Evolutionary conservation across 2,329 filamentous ascomycete species (phyloP), one percentile per base, ranked within the genome.

Genomic region (Thelonectria discophora): DNA sequence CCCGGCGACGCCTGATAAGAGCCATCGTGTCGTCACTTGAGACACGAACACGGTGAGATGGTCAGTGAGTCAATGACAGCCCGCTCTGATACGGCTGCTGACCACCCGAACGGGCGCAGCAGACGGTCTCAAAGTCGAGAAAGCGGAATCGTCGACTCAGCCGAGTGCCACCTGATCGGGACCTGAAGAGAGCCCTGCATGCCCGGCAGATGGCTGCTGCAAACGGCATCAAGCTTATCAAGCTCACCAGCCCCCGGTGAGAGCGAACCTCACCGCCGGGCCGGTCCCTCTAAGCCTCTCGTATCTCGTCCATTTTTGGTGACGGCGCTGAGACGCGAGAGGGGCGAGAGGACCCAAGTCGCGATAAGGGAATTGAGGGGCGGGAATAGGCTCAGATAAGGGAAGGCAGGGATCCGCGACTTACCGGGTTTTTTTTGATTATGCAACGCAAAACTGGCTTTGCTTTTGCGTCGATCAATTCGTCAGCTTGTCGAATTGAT

Each of bases 231-330:
- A 48, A 51, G 58, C 57, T 68, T 68, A 68, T 66, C 65, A 39
- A 1, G 46, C 58, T 21, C 45, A 62, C 34, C 51, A 45, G n/a
- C 21, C 54, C 64, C 63, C 54, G 63, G 63, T 64, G 61, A 62
- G 55, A 54, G 45, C 60, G 58, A 63, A 59, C 62, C 70, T 72
- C 68, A 68, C 68, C 68, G 68, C 70, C 70, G 70, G 70, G 56
- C 70, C 70, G 70, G 70, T 65, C 65, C 68, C 42, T 18, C 11
- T 4, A 27, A 30, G 32, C 54, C 43, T 50, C 54, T 71, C 67
- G 64, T 69, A 64, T 67, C 64, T 62, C 58, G 53, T 47, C 64
- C 64, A 69, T 67, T 67, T 52, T 55, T 51, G 55, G 50, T 21
- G 53, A 51, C 43, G 20, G 43, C 43, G 17, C 12, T 27, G 43